Percentiles rank a stretch among this genome's conserved stretches.
phyloP scores from a whole-genome alignment of 2,329 filamentous ascomycete genomes.

The Colletotrichum phormii region DNA sequence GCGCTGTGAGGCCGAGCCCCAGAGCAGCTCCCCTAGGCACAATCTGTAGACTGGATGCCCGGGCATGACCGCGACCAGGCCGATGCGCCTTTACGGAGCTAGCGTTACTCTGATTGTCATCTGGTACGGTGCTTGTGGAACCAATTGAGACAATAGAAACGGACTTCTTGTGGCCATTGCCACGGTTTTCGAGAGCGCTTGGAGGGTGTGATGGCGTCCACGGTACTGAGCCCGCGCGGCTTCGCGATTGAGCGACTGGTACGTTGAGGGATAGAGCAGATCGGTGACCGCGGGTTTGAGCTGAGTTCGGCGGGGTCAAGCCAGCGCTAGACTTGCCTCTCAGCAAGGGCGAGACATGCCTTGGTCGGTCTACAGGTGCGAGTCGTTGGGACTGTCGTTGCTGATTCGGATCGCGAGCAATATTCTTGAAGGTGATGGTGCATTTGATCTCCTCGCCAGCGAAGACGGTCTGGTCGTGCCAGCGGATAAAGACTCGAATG shows the following conservation, averaged over 20 bases:
- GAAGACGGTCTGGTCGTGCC: slow-evolving; percentile 94
- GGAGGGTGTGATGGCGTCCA: slow-evolving; percentile 51
- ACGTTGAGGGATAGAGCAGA: slow-evolving; percentile 74
- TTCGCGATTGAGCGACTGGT: slow-evolving; percentile 57
- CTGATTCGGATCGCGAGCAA: slow-evolving; percentile 61
- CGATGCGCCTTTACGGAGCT: slow-evolving; percentile 57
- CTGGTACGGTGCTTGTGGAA: slow-evolving; percentile 60
- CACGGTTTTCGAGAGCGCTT: slow-evolving; percentile 45
- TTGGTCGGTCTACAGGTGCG: slow-evolving; percentile 36
- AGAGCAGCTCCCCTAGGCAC: slow-evolving; percentile 55
- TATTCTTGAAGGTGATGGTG: slow-evolving; percentile 95
- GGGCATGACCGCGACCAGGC: slow-evolving; percentile 73
- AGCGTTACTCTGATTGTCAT: slow-evolving; percentile 57
- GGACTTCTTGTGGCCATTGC: slow-evolving; percentile 78
- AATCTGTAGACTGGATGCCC: slow-evolving; percentile 87
- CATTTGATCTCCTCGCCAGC: slow-evolving; percentile 96
- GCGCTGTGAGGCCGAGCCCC: slow-evolving; percentile 42
- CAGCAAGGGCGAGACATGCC: slow-evolving; percentile 55
- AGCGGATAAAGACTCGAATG: slow-evolving; percentile 95
- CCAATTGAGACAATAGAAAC: slow-evolving; percentile 86
- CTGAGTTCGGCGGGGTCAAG: slow-evolving; percentile 57
- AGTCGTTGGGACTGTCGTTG: slow-evolving; percentile 42
- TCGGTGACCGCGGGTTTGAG: slow-evolving; percentile 68
- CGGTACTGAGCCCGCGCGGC: slow-evolving; percentile 59
- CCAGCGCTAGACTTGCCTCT: slow-evolving; percentile 56